phyloP scores from a whole-genome alignment of 1,284 basidiomycete genomes.

The Leccinum subspadiceum region DNA sequence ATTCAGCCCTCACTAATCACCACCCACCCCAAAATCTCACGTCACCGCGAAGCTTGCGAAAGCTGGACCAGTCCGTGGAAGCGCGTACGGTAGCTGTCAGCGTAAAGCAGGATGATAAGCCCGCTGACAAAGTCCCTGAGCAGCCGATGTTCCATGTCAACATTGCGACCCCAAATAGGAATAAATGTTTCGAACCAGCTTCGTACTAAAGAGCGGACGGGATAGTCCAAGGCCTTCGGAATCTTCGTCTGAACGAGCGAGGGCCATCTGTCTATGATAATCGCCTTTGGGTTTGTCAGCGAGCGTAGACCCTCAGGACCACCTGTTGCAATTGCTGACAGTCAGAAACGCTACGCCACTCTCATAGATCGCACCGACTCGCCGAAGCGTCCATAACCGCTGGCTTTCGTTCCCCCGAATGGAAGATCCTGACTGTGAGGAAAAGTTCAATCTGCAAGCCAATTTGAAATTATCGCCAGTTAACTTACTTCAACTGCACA shows the following conservation, averaged over 20 bases:
- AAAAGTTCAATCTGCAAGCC: conserved; percentile 14
- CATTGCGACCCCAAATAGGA: background rate
- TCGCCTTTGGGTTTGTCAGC: conserved; percentile 84
- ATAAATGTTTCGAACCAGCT: conserved; percentile 68
- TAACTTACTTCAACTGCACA: conserved; percentile 58
- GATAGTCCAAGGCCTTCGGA: conserved; percentile 84
- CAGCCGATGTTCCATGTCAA: conserved; percentile 11
- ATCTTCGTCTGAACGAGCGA: conserved; percentile 81
- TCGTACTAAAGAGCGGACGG: conserved; percentile 73
- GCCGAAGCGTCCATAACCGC: conserved; percentile 91
- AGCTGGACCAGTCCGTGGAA: conserved; percentile 51
- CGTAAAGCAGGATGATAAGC: conserved; percentile 74
- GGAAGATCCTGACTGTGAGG: conserved; percentile 83
- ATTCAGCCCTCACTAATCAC: background rate
- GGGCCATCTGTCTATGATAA: conserved; percentile 85
- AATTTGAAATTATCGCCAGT: conserved; percentile 1
- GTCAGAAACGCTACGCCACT: conserved; percentile 8
- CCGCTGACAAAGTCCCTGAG: conserved; percentile 77
- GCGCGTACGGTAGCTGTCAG: conserved; percentile 62
- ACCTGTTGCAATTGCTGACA: conserved; percentile 40
- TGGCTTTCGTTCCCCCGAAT: conserved; percentile 88
- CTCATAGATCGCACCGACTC: conserved; percentile 12
- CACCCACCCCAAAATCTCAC: background rate
- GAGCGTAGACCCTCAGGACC: conserved; percentile 90
- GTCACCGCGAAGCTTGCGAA: conserved; percentile 29